Evolutionary conservation across 2,329 filamentous ascomycete species (phyloP).

Genomic region (Venturia nashicola): DNA sequence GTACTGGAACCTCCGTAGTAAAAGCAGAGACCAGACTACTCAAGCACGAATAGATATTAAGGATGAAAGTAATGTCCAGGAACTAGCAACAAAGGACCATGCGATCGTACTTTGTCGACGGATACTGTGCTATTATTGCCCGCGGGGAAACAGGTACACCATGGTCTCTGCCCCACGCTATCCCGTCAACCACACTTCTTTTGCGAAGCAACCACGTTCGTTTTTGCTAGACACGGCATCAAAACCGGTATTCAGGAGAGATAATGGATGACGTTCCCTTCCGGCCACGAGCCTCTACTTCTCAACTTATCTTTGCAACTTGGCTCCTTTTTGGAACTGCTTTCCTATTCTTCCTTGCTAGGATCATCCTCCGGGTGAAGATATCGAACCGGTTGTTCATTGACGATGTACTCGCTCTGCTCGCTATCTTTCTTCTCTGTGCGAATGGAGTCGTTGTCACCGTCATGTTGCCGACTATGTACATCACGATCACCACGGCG

Average conservation of each 20-base stretch:
- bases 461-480: constrained; percentile 11
- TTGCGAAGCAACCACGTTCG: not conserved
- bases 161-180: not conserved
- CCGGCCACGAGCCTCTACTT: not conserved
- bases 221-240: not conserved
- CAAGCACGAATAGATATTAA: no score
- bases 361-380: constrained; percentile 8
- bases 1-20: no score
- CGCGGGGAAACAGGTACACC: no score
- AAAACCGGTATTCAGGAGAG: not conserved
- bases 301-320: not conserved
- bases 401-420: constrained; percentile 11
- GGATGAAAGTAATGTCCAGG: no score
- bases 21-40: no score
- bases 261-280: not conserved
- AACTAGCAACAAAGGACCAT: no score
- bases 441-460: constrained; percentile 9
- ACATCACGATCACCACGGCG: constrained; percentile 9
- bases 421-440: constrained; percentile 6
- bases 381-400: constrained; percentile 8
- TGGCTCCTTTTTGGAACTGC: constrained; percentile 6
- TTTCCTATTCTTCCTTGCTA: constrained; percentile 8
- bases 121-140: no score
- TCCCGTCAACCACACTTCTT: not conserved
- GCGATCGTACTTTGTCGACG: no score